These are phyloP conservation scores for Teunomyces kruisii DNA, from an alignment of 805 yeast genomes.

Conservation along the genomic window DNA sequence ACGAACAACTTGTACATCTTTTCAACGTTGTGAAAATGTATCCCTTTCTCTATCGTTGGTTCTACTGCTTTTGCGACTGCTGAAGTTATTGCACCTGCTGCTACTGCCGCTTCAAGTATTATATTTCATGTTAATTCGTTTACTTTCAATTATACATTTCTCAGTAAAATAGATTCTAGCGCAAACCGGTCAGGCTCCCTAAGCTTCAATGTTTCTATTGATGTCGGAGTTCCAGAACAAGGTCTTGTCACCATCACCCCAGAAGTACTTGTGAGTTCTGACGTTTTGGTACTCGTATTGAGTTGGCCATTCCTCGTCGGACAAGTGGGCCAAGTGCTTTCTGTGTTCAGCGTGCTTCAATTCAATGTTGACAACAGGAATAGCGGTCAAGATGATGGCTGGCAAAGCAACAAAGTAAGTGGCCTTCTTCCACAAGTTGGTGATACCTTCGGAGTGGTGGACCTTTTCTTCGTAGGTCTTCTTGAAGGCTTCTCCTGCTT, in stretches of 20 bases:
- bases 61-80: not conserved
- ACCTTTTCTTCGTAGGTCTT: conserved; percentile 60
- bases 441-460: conserved; percentile 78
- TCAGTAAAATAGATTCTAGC: not conserved
- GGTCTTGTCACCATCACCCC: conserved; percentile 99
- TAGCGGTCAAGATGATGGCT: conserved; percentile 69
- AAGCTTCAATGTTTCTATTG: conserved; percentile 74
- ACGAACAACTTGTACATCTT: conserved; percentile 90
- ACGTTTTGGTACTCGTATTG: conserved; percentile 91
- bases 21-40: conserved; percentile 55
- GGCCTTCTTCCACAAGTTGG: conserved; percentile 83
- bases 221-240: conserved; percentile 92
- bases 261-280: conserved; percentile 85
- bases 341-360: conserved; percentile 89
- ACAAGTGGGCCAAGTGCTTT: conserved; percentile 65
- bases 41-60: not conserved
- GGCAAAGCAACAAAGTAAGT: conserved; percentile 81
- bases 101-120: not conserved
- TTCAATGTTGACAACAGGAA: conserved; percentile 81
- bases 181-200: conserved; percentile 4
- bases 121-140: conserved; percentile 3
- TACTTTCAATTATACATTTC: conserved; percentile 1
- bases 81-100: not conserved
- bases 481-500: conserved; percentile 71
- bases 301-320: conserved; percentile 91